A percentile compares a stretch with the other conserved stretches of the same genome.
phyloP scores from a whole-genome alignment of 2,329 filamentous ascomycete genomes.

The Ophiostoma himal-ulmi region DNA sequence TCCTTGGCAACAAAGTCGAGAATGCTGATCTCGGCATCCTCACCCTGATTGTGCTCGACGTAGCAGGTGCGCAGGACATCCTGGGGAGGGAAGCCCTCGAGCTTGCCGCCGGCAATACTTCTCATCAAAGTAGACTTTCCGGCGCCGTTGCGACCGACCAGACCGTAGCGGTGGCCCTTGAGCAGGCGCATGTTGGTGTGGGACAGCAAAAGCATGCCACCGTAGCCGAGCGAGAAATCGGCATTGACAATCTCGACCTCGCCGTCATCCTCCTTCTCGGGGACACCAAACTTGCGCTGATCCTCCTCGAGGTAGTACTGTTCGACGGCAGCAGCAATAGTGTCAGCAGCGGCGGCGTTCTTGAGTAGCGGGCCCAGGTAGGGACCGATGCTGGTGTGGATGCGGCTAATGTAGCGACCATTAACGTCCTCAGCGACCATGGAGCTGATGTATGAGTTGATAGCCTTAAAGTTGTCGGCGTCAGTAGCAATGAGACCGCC shows the following conservation, averaged over 20 bases:
- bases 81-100: constrained; percentile 91
- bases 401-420: constrained; percentile 68
- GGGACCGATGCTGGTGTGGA: constrained; percentile 61
- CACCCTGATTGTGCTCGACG: constrained; percentile 98
- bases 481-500: constrained; percentile 48
- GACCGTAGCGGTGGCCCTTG: constrained; percentile 88
- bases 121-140: constrained; percentile 95
- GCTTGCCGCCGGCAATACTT: constrained; percentile 88
- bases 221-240: constrained; percentile 94
- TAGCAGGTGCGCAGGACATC: constrained; percentile 94
- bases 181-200: constrained; percentile 87
- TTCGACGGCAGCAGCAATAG: constrained; percentile 68
- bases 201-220: constrained; percentile 91
- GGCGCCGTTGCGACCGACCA: constrained; percentile 99
- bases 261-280: constrained; percentile 81
- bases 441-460: constrained; percentile 68
- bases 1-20: constrained; percentile 89
- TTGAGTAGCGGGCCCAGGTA: constrained; percentile 70
- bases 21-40: constrained; percentile 94
- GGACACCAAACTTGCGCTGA: constrained; percentile 76
- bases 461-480: constrained; percentile 60
- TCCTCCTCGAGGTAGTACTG: constrained; percentile 77
- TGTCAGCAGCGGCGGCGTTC: constrained; percentile 52
- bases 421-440: constrained; percentile 88
- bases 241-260: constrained; percentile 97